These are phyloP conservation scores for Pichia terricola DNA, from an alignment of 1,139 yeast species.

Conservation along the genomic window DNA sequence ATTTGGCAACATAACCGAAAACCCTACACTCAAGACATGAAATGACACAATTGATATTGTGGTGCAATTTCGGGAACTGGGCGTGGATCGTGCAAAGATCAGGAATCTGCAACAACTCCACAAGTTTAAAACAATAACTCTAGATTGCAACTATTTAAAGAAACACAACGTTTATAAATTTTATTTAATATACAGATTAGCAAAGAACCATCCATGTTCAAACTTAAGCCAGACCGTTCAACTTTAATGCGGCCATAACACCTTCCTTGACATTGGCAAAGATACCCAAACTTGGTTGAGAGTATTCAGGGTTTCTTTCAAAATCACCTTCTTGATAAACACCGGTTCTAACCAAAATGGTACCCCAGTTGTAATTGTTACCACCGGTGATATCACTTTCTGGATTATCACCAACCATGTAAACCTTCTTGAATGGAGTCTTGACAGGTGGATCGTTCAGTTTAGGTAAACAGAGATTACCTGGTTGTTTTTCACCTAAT, in stretches of 20 bases:
- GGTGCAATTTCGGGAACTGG: too few relatives aligned
- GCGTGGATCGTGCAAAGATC: too few relatives aligned
- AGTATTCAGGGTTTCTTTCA: conserved; percentile 23
- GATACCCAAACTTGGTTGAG: conserved; percentile 40
- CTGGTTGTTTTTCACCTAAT: conserved; percentile 15
- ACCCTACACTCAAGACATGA: too few relatives aligned
- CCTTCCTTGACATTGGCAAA: conserved; percentile 41
- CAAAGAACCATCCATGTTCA: not conserved
- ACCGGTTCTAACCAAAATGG: conserved; percentile 77
- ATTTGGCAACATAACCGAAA: too few relatives aligned
- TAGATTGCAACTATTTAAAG: too few relatives aligned
- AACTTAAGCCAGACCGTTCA: conserved; percentile 17
- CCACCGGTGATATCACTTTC: conserved; percentile 90
- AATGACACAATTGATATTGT: too few relatives aligned
- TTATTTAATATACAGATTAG: too few relatives aligned
- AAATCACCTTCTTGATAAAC: conserved; percentile 69
- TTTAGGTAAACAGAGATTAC: conserved; percentile 29
- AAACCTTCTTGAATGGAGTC: conserved; percentile 49
- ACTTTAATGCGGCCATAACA: conserved; percentile 28
- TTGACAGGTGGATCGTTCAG: conserved; percentile 28
- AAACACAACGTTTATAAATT: too few relatives aligned
- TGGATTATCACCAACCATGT: conserved; percentile 96
- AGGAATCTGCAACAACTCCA: too few relatives aligned
- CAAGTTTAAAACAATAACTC: too few relatives aligned
- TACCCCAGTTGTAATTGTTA: conserved; percentile 77